These are phyloP conservation scores for Monilinia laxa DNA, from an alignment of 2,329 filamentous ascomycete genomes.

Conservation along the genomic window DNA sequence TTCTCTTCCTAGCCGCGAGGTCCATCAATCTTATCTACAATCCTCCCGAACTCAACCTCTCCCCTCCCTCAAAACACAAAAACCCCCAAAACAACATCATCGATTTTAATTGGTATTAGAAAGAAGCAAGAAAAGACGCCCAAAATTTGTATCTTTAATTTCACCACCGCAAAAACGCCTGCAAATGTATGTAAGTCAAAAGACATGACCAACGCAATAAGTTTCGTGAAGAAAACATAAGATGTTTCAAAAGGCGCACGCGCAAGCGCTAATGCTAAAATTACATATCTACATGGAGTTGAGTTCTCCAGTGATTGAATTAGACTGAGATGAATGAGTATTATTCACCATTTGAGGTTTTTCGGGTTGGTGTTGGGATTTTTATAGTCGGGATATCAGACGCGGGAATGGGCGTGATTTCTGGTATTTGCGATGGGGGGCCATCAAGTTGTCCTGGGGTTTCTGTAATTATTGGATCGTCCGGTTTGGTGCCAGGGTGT, in stretches of 20 bases:
- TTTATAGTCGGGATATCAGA: slow-evolving; percentile 14
- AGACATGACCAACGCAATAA: background rate
- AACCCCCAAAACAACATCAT: background rate
- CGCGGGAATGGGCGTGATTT: slow-evolving; percentile 29
- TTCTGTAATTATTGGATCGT: slow-evolving; percentile 48
- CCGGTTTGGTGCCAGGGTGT: slow-evolving; percentile 50
- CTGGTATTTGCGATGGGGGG: slow-evolving; percentile 38
- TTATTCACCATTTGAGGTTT: slow-evolving; percentile 4
- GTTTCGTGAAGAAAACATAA: background rate
- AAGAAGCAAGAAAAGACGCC: background rate
- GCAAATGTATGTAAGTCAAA: slow-evolving; percentile 3
- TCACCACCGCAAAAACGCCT: background rate
- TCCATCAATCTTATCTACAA: background rate
- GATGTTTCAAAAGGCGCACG: background rate
- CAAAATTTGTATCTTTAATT: background rate
- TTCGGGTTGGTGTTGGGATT: slow-evolving; percentile 1
- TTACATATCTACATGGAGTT: slow-evolving; percentile 14
- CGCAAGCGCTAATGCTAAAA: slow-evolving; percentile 2
- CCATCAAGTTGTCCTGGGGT: slow-evolving; percentile 39
- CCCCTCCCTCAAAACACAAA: background rate
- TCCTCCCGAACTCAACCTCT: background rate
- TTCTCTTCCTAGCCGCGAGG: background rate
- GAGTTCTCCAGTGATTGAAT: background rate
- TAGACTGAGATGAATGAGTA: background rate
- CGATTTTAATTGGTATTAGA: slow-evolving; percentile 7